Evolutionary conservation across 176 grass and related monocot species (phyloP), one percentile per base, ranked within the genome.

Genomic region (Bolboschoenus planiculmis): DNA sequence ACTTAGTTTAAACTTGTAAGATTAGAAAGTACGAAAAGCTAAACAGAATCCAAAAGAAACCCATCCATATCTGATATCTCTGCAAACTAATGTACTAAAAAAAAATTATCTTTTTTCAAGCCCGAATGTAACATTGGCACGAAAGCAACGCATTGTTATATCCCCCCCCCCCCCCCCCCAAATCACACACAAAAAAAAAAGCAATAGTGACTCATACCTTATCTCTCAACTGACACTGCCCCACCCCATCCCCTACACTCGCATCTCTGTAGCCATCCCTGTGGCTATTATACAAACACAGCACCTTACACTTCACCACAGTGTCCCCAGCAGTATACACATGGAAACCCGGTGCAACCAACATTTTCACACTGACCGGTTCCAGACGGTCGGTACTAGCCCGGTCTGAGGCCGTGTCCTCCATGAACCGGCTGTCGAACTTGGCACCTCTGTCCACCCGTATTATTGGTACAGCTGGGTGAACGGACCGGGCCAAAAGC

Each of bases 381-480:
- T 89, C 89, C 34, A 92, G 88, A 48, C 60, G 48, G 34, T 84
- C 86, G 0, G 85, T 87, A 8, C 47, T 37, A 18, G 63, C 84
- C 15, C 92, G 87, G 16, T 83, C 87, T 0, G 85, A 53, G 18
- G 90, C 90, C 0, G 84, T 87, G 71, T 97, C 95, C 68, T 97
- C 95, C 95, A 97, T 97, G 90, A 91, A 97, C 78, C 95, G 90
- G 26, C 57, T 47, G 75, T 97, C 95, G 81, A 97, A 97, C 2
- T 82, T 80, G 33, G 87, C 90, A 9, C 92, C 95, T 23, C 85
- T 88, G 18, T 91, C 90, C 4, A 85, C 92, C 78, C 90, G 88
- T 48, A 97, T 84, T 6, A 91, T 84, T 21, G 95, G 95, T 56
- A 97, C 26, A 23, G 88, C 77, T 8, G 95, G 95, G 87, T 97